Evolutionary conservation across 225 moss, liverwort and hornwort species (phyloP).

Genomic region (Neckera pumila): DNA sequence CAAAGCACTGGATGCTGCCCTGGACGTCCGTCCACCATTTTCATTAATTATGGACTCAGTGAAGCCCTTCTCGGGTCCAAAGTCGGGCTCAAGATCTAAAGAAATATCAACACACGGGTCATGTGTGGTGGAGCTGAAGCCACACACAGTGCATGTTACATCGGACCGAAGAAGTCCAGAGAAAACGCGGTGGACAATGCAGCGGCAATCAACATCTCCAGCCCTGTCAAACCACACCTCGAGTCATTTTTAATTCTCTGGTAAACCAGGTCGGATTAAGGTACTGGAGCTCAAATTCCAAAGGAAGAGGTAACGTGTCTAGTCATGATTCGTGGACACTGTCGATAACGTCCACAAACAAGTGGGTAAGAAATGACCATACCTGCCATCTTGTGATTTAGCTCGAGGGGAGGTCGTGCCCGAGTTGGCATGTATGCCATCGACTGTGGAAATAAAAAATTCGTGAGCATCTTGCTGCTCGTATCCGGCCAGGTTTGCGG

Average conservation of each 20-base stretch:
- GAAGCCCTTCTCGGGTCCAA: slow-evolving; percentile 61
- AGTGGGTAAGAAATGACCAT: background rate
- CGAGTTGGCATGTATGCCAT: slow-evolving; percentile 83
- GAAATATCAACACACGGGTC: slow-evolving; percentile 93
- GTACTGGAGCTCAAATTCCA: background rate
- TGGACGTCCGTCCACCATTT: slow-evolving; percentile 53
- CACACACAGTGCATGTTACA: slow-evolving; percentile 91
- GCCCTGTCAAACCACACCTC: slow-evolving; percentile 26
- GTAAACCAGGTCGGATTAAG: background rate
- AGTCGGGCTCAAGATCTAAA: slow-evolving; percentile 80
- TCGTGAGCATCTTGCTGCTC: slow-evolving; percentile 95
- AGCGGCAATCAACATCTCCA: slow-evolving; percentile 84
- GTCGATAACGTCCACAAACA: too few relatives aligned
- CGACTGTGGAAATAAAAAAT: slow-evolving; percentile 85
- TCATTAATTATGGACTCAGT: slow-evolving; percentile 47
- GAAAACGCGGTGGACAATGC: slow-evolving; percentile 87
- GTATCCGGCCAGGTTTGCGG: slow-evolving; percentile 81
- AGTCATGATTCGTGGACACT: background rate
- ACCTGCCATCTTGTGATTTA: slow-evolving; percentile 17
- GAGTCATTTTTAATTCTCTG: background rate
- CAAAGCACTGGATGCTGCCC: slow-evolving; percentile 60
- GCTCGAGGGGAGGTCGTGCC: slow-evolving; percentile 57
- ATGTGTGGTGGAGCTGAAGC: slow-evolving; percentile 84
- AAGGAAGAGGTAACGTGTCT: background rate
- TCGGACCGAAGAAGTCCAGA: slow-evolving; percentile 86